Conservation (phyloP, 2,329 filamentous ascomycete species). For the Colletotrichum aenigma region DNA sequence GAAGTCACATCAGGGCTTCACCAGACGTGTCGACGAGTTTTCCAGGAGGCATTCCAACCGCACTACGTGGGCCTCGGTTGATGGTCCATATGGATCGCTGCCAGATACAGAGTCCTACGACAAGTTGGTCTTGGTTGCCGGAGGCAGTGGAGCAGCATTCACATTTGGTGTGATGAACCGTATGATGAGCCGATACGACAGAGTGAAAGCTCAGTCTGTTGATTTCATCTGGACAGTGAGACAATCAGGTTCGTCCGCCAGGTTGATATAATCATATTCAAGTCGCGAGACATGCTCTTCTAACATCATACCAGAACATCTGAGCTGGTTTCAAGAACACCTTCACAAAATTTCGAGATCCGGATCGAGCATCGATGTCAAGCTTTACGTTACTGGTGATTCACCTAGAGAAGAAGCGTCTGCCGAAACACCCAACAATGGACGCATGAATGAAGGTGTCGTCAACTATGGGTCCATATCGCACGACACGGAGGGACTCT, state of each 20-base stretch:
- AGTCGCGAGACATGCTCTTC: not conserved
- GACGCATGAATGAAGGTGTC: not conserved
- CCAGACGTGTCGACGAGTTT: conserved; percentile 48
- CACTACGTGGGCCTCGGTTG: conserved; percentile 48
- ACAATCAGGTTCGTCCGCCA: not conserved
- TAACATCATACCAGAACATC: not conserved
- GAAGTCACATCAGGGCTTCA: conserved; percentile 56
- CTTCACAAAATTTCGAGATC: not conserved
- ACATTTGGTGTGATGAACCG: conserved; percentile 24
- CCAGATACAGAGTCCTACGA: conserved; percentile 41
- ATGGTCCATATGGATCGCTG: conserved; percentile 58
- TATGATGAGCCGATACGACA: not conserved
- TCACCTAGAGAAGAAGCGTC: not conserved
- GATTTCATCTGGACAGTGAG: not conserved
- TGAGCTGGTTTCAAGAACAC: not conserved
- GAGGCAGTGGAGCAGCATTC: conserved; percentile 28
- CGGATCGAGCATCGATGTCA: not conserved
- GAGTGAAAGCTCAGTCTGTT: not conserved
- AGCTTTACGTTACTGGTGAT: not conserved
- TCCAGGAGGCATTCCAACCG: conserved; percentile 42
- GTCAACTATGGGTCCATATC: not conserved
- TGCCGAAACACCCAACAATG: accelerated
- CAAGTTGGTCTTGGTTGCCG: conserved; percentile 24
- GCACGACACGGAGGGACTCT: not conserved
- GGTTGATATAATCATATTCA: accelerated